Evolutionary conservation across 805 yeast genomes (phyloP), one percentile per base, ranked within the genome.

Genomic region (Aciculoconidium aculeatum): DNA sequence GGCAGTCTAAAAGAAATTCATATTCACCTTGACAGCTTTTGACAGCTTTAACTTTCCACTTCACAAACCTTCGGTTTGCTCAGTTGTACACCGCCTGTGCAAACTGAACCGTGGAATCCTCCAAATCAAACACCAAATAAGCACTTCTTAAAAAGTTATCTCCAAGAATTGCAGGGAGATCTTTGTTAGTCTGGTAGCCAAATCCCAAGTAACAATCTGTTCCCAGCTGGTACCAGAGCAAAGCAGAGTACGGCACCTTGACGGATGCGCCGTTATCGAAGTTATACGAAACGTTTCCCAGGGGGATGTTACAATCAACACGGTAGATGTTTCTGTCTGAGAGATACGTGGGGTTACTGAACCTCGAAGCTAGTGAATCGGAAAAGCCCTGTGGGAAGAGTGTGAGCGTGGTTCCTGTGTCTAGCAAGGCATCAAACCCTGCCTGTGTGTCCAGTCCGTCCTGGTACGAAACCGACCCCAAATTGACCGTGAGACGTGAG

Each of bases 371-470:
- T 19, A 30, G 19, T 6, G 20, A 12, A 16, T 30, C 33, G 6
- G 33, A 28, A 9, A 30, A n/a, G n/a, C 11, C 7, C 4, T 25
- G 22, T 7, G 80, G 80, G 4, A 27, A 15, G 18, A 15, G 21
- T 4, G 34, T 27, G 11, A 27, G 11, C 2, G 37, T 34, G n/a
- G 37, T 30, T 2, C 34, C 37, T 11, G 23, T 26, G 18, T 34
- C 37, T 6, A 34, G 19, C 8, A 73, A 37, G 1, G 66, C 73
- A 6, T 16, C 11, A 13, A 30, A n/a, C n/a, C 17, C 11, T 3
- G 28, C 12, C 9, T 6, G 10, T 2, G 11, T 13, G 9, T 3
- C 15, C 5, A 25, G 7, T 6, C 25, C 25, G 21, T 30, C 33
- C 6, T 7, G 25, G 10, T 16, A 30, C 11, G n/a, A 10, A 9